Evolutionary conservation across 2,329 filamentous ascomycete genomes (phyloP), one percentile per base, ranked within the genome.

Genomic region (Ophiobolus disseminans): DNA sequence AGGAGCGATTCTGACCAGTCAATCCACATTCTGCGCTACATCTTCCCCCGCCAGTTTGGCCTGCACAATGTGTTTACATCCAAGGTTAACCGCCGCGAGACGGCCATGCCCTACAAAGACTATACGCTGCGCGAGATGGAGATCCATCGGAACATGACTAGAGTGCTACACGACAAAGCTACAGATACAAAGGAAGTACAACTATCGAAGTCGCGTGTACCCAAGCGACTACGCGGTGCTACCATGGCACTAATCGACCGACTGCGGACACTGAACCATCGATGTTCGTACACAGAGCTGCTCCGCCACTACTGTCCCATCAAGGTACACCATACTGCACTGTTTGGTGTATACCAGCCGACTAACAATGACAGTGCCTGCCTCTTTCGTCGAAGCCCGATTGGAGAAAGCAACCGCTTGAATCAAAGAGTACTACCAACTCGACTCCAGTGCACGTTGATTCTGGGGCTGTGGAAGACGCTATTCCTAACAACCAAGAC

Each of bases 11-110:
- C 77, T 1, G 65, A 73, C 10, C 82, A 87, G 54, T 89, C 86
- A 0, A 66, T 85, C 9, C 89, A 88, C 59, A 74, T 96, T 16
- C 84, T 96, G 82, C 94, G 93, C 78, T 93, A 97, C 72, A 86
- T 99, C 1, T 99, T 99, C 61, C 94, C 94, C 23, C 82, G 87
- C 9, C 92, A 97, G 65, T 97, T 96, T 65, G 84, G 85, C 11
- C 77, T 99, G 3, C 91, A 96, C 66, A 99, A 97, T 72, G 91
- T 88, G n/a, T 97, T 97, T 68, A 91, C 86, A 0, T 89, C 86
- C 4, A 75, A 77, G 3, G 80, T 88, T 13, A 82, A 94, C 67
- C 69, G 67, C 17, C 81, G 75, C 39, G 83, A 89, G 62, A 93
- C 87, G 0, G 78, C 84, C 0, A 88, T 93, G 60, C 82, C 82